Percentiles rank a stretch among this genome's conserved stretches.
phyloP scores from a whole-genome alignment of 1,284 basidiomycete species.

The Rhizoctonia solani region DNA sequence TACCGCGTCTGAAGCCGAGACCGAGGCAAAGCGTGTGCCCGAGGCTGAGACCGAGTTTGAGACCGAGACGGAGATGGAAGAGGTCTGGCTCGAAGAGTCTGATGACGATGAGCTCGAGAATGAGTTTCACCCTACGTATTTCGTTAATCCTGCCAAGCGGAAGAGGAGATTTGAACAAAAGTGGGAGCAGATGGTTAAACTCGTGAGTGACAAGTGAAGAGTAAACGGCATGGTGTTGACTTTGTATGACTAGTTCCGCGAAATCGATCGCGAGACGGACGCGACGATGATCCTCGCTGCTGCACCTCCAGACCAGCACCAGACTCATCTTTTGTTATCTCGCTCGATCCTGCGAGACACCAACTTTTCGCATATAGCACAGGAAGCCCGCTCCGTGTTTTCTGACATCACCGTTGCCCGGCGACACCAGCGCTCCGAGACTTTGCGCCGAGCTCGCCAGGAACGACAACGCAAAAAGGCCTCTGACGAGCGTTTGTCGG shows the following conservation, averaged over 20 bases:
- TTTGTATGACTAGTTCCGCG: conserved; percentile 61
- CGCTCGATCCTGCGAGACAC: conserved; percentile 32
- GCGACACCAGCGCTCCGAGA: conserved; percentile 29
- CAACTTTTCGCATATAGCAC: conserved; percentile 29
- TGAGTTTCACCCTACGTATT: conserved; percentile 73
- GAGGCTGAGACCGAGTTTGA: conserved; percentile 28
- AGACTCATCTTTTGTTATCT: conserved; percentile 36
- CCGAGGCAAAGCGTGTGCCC: conserved; percentile 23
- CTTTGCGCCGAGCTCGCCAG: conserved; percentile 26
- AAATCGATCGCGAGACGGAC: conserved; percentile 76
- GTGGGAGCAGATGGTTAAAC: conserved; percentile 72
- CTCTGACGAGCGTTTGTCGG: conserved; percentile 30
- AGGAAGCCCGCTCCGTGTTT: conserved; percentile 32
- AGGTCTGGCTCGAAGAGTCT: conserved; percentile 76
- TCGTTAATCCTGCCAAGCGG: conserved; percentile 66
- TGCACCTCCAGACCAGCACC: conserved; percentile 60
- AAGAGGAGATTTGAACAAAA: conserved; percentile 69
- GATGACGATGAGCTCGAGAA: conserved; percentile 69
- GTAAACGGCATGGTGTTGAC: conserved; percentile 16
- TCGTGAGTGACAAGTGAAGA: conserved; percentile 55
- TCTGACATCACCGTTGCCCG: conserved; percentile 31
- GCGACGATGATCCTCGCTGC: conserved; percentile 72
- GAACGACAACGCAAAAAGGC: conserved; percentile 32
- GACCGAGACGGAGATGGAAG: conserved; percentile 61
- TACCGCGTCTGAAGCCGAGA: conserved; percentile 66